phyloP scores from a whole-genome alignment of 1,139 yeast genomes.

The Saccharomyces hybrid region DNA sequence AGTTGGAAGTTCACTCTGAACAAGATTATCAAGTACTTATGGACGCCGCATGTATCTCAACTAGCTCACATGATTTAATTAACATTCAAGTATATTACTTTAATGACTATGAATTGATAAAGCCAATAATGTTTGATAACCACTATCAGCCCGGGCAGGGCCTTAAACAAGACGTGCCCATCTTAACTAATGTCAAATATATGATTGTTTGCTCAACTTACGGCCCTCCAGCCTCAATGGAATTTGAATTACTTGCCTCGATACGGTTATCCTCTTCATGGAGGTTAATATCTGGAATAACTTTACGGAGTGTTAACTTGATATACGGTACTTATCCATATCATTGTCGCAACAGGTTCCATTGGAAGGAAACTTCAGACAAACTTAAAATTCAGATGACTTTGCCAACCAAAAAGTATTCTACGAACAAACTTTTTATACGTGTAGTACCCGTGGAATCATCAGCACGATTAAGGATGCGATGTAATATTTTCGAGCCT shows the following conservation, averaged over 20 bases:
- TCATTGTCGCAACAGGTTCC: background rate
- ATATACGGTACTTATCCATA: background rate
- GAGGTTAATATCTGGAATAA: background rate
- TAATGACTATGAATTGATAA: constrained; percentile 26
- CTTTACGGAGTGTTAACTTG: background rate
- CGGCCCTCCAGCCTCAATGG: constrained; percentile 15
- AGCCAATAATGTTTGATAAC: constrained; percentile 31
- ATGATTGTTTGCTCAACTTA: constrained; percentile 30
- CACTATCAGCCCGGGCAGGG: constrained; percentile 31
- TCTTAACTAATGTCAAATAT: constrained; percentile 36
- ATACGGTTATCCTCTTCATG: background rate
- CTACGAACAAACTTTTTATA: constrained; percentile 16
- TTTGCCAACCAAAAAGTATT: constrained; percentile 13
- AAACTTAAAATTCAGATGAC: constrained; percentile 12
- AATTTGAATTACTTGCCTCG: background rate
- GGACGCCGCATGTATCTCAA: constrained; percentile 40
- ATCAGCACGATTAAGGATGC: constrained; percentile 21
- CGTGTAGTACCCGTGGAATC: constrained; percentile 10
- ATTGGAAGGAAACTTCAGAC: background rate
- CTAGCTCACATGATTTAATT: constrained; percentile 20
- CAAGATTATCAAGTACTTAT: constrained; percentile 27
- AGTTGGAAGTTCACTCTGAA: constrained; percentile 25
- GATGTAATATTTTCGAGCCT: constrained; percentile 27
- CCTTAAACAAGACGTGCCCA: constrained; percentile 26
- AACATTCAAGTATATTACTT: constrained; percentile 31